A percentile compares a stretch with the other conserved stretches of the same genome.
These are phyloP conservation scores for Solanum raphanifolium DNA, from an alignment of 257 asterid genomes.

Conservation along the genomic window DNA sequence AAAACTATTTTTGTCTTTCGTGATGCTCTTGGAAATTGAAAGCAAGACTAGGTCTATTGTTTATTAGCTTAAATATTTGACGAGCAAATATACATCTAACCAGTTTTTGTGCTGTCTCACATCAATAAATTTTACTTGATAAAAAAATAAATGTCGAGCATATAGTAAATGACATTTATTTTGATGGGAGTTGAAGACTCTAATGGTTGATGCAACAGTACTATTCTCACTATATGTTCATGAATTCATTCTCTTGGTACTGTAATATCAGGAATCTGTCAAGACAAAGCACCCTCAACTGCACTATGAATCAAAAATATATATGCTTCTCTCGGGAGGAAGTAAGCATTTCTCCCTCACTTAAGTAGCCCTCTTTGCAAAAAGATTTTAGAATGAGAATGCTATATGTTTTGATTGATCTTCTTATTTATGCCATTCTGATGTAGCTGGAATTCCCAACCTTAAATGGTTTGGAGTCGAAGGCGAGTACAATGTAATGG, in stretches of 20 bases:
- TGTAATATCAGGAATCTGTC: conserved; percentile 53
- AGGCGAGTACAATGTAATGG: conserved; percentile 79
- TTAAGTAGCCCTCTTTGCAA: neutral
- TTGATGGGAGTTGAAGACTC: neutral
- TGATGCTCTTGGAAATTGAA: neutral
- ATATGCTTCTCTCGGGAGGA: conserved; percentile 90
- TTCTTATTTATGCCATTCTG: conserved; percentile 4
- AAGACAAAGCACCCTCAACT: conserved; percentile 86
- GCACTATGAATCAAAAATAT: conserved; percentile 84
- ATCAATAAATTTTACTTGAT: neutral
- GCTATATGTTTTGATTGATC: neutral
- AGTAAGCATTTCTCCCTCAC: conserved; percentile 38
- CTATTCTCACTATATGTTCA: neutral
- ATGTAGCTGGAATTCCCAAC: conserved; percentile 76
- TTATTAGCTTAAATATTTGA: neutral
- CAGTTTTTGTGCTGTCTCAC: neutral
- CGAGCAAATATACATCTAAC: neutral
- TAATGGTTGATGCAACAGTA: neutral
- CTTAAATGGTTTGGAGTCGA: conserved; percentile 90
- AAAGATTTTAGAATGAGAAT: neutral
- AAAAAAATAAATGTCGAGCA: neutral
- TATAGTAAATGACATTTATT: neutral
- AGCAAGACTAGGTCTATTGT: neutral
- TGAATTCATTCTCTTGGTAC: conserved; percentile 2
- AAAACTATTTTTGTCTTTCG: neutral